Base-by-base conservation (phyloP, 306 rosid genomes). In the Cicer judaicum region DNA sequence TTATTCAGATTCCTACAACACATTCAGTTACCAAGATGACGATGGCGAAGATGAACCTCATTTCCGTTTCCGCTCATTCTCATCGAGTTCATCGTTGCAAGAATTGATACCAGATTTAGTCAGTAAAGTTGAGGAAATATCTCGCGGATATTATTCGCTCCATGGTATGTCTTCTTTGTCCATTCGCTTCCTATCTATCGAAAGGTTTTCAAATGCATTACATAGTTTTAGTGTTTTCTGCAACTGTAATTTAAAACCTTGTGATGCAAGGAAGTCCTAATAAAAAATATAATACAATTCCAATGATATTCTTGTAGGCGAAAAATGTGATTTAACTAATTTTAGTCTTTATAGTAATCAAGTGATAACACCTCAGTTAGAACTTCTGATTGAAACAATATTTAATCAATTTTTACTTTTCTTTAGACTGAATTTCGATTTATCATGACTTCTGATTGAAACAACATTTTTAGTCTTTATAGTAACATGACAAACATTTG, bases 81-180 rank as follows among this genome's bases (percentile, higher is more conserved):
- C 98, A 48, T 87, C 92, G 13, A 46, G 74, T 75, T 84, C 95
- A 54, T 90, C 98, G n/a, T 88, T 93, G 36, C 90, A 76, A 54
- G 87, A 86, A 19, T 75, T 87, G 11, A 47, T 85, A 43, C 69
- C 79, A 38, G 88, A 89, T 74, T 74, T 85, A 55, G 43, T 79
- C 68, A 12, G 72, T 68, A 84, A 79, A 61, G 47, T 69, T 42
- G 85, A 85, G 40, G 84, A 72, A 79, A 38, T 68, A 18, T 52
- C 87, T 53, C 79, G 55, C 73, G 88, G 64, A 42, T 79, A 79
- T 68, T 77, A 84, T 76, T 87, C 83, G 87, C 78, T 80, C 52
- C 93, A 82, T 78, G 98, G 97, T 91, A 82, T 42, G 80, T 46
- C 49, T 80, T 21, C 74, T 50, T 74, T 50, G 13, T 59, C 65